Conservation (phyloP, 257 asterid species). For the Leptodermis oblonga region DNA sequence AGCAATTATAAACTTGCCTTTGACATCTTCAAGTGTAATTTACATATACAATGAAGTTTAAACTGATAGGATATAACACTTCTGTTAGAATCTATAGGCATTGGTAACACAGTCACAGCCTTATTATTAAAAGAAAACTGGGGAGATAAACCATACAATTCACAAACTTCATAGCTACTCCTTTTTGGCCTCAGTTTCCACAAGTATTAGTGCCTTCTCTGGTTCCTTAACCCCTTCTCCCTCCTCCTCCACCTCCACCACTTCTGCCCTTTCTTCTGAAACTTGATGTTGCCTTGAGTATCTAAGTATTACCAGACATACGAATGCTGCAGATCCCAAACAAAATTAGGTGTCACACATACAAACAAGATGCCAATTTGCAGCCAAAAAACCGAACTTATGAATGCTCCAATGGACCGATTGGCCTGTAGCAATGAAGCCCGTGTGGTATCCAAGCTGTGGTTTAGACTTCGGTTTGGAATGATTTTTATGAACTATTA, state of each 20-base stretch:
- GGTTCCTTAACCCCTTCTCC: constrained; percentile 16
- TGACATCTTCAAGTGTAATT: too few relatives aligned
- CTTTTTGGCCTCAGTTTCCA: constrained; percentile 34
- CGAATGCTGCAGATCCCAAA: constrained; percentile 56
- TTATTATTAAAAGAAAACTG: too few relatives aligned
- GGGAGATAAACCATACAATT: background rate
- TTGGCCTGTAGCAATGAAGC: too few relatives aligned
- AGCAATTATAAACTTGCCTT: too few relatives aligned
- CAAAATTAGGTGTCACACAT: background rate
- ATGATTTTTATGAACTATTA: background rate
- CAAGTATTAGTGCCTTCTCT: constrained; percentile 46
- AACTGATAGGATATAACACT: too few relatives aligned
- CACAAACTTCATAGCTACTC: background rate
- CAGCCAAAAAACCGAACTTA: background rate
- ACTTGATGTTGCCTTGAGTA: constrained; percentile 49
- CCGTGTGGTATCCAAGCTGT: too few relatives aligned
- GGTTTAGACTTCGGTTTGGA: background rate
- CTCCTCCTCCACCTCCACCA: constrained; percentile 18
- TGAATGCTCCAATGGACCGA: too few relatives aligned
- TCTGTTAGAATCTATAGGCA: background rate
- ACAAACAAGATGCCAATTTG: background rate
- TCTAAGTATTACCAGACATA: constrained; percentile 73
- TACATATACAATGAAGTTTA: background rate
- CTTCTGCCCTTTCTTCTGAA: constrained; percentile 32
- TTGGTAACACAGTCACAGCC: background rate